Percentiles rank a stretch among this genome's conserved stretches.
These are phyloP conservation scores for Multifurca ochricompacta DNA, from an alignment of 768 basidiomycete genomes.

Conservation along the genomic window DNA sequence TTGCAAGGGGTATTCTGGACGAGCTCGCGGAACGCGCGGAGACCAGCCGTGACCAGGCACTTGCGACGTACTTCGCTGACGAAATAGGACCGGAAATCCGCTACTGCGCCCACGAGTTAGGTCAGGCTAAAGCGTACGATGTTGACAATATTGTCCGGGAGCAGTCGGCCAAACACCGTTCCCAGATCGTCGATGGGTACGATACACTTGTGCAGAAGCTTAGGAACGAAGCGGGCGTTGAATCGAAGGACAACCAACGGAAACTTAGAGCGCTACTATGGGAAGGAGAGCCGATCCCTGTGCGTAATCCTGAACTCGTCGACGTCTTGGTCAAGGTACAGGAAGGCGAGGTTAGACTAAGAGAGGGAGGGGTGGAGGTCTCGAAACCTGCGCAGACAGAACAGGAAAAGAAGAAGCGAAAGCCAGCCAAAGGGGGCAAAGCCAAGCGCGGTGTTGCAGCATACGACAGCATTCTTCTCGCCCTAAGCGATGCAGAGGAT, in stretches of 20 bases:
- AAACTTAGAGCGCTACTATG: slow-evolving; percentile 58
- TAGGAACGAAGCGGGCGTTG: slow-evolving; percentile 35
- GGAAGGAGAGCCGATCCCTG: slow-evolving; percentile 78
- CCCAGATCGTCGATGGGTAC: slow-evolving; percentile 56
- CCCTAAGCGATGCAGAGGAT: slow-evolving; percentile 85
- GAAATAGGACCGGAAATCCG: slow-evolving; percentile 87
- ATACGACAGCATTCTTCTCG: slow-evolving; percentile 77
- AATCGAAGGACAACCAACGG: slow-evolving; percentile 33
- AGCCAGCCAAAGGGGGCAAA: slow-evolving; percentile 31
- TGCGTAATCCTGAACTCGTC: slow-evolving; percentile 87
- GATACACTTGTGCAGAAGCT: slow-evolving; percentile 47
- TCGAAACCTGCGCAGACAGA: slow-evolving; percentile 25
- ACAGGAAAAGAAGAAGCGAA: slow-evolving; percentile 31
- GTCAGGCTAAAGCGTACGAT: slow-evolving; percentile 71
- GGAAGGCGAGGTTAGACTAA: slow-evolving; percentile 58
- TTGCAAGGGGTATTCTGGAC: slow-evolving; percentile 68
- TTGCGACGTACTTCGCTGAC: slow-evolving; percentile 77
- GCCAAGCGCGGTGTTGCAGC: slow-evolving; percentile 77
- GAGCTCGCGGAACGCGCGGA: slow-evolving; percentile 51
- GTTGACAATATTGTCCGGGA: slow-evolving; percentile 66
- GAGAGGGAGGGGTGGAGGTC: slow-evolving; percentile 28
- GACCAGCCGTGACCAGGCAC: slow-evolving; percentile 81
- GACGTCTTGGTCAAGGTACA: slow-evolving; percentile 80
- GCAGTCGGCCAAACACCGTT: slow-evolving; percentile 47
- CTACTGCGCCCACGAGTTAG: slow-evolving; percentile 86